Base-by-base conservation (phyloP, 192 early-diverging fungal genomes). In the Coemansia sp. region DNA sequence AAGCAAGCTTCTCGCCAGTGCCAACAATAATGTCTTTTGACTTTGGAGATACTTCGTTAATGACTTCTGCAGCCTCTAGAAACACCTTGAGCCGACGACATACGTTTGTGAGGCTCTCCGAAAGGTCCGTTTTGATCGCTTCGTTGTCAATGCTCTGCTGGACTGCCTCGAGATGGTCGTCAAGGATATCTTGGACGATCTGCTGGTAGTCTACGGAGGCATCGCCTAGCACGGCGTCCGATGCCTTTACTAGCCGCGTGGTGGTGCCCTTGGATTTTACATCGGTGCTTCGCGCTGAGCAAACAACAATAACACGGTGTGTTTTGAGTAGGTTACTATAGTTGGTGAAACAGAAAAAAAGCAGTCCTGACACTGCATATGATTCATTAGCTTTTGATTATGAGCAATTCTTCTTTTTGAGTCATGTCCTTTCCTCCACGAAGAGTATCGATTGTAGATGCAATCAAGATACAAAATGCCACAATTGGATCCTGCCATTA, bases 1-100 rank as follows among this genome's bases (percentile, higher is more conserved):
- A 95, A 1, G 96, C 91, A 10, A 99, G 84, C 68, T 92, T 95
- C 81, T 99, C 97, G 63, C 97, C 97, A 5, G 88, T 87, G 25
- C 92, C 91, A 60, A 99, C 89, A 43, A 99, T 96, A 63, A 95
- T 89, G 77, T 99, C 97, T 61, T 89, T 84, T 33, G 96, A 98
- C 68, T 93, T 89, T 63, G 97, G 95, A 25, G 96, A 96, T 9
- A 99, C 92, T 72, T 99, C 97, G 59, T 93, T 92, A 71, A 99
- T 96, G 60, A 95, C 94, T 74, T 93, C 91, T 25, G 95, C 94
- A 4, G 97, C 97, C 2, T 92, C 86, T 75, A 99, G 84, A 70
- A 99, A 98, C 13, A 86, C 86, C 42, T 86, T 81, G 33, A 99
- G 86, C 25, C 85, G 89, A 37, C 80, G 72, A 66, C 93, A 97